phyloP scores from a whole-genome alignment of 2,329 filamentous ascomycete species.

The Meredithiella fracta region DNA sequence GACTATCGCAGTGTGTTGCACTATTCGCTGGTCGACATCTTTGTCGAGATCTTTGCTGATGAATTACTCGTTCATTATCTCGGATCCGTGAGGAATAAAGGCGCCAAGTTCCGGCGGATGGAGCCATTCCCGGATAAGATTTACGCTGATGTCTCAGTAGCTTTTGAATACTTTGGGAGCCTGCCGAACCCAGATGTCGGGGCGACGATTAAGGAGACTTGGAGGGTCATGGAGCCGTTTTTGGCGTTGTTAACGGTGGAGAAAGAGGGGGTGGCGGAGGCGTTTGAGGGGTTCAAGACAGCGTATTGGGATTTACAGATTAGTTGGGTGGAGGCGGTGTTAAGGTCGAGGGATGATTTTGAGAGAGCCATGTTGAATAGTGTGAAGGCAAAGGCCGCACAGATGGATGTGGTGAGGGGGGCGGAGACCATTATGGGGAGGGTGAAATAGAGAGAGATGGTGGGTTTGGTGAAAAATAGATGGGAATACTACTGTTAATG shows the following conservation, averaged over 20 bases:
- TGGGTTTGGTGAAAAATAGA: neutral
- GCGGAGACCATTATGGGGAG: constrained; percentile 89
- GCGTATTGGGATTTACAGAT: constrained; percentile 90
- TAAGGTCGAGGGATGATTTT: constrained; percentile 81
- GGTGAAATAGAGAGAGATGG: constrained; percentile 44
- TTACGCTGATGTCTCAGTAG: constrained; percentile 78
- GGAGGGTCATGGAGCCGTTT: constrained; percentile 79
- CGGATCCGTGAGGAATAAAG: constrained; percentile 69
- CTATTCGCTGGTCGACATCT: constrained; percentile 73
- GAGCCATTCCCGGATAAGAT: constrained; percentile 89
- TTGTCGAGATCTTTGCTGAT: constrained; percentile 85
- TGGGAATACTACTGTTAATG: neutral
- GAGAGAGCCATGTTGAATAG: constrained; percentile 76
- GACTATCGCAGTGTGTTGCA: constrained; percentile 79
- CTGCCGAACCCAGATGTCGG: constrained; percentile 55
- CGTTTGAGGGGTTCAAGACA: constrained; percentile 69
- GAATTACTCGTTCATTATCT: constrained; percentile 81
- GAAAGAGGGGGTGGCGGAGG: constrained; percentile 52
- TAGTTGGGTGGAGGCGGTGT: constrained; percentile 84
- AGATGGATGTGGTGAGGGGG: constrained; percentile 64
- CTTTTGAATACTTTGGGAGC: constrained; percentile 72
- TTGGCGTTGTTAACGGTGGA: constrained; percentile 64
- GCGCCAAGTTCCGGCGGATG: constrained; percentile 68
- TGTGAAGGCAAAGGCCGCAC: constrained; percentile 77
- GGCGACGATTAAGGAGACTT: constrained; percentile 69